Evolutionary conservation across 1,284 basidiomycete species (phyloP), one percentile per base, ranked within the genome.

Genomic region (Rhodotorula sp.): DNA sequence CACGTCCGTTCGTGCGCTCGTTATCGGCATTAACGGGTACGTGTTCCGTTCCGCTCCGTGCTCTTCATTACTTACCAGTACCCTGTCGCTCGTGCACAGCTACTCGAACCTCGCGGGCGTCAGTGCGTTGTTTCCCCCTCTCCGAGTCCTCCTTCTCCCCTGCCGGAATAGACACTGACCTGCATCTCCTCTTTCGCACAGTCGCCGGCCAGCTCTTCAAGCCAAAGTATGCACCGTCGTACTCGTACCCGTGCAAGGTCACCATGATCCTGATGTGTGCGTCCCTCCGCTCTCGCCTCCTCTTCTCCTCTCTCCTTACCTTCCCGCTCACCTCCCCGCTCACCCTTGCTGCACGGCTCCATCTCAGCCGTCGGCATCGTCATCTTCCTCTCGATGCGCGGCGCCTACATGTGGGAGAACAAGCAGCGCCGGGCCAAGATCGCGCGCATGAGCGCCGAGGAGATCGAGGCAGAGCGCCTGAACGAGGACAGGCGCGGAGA

Each of bases 11-110:
- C 66, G 72, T 9, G 67, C 72, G 32, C 36, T 77, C 36, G 57
- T 77, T 25, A 53, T 76, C 27, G 69, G 74, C 3, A 44, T 76
- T 19, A 73, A 76, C 60, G 76, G 44, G 44, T 44, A 19, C 44
- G 44, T 19, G n/a, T n/a, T n/a, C n/a, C n/a, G n/a, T 44, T 19
- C 15, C 19, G 4, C 44, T 44, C 44, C 19, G 9, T 44, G 19
- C 44, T 44, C 44, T 19, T 39, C 39, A 39, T 39, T 15, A 15
- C 39, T 39, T 9, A 39, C 39, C 39, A 19, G 44, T 44, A 21
- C 44, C 44, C 44, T 17, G 4, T 44, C 21, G 15, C 15, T 21
- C 44, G 10, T 17, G 44, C 21, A 19, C 44, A 44, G 76, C 3
- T 74, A 56, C 55, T 61, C 64, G 39, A 75, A 75, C 53, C 39